Base-by-base conservation (phyloP, 805 yeast species). In the Dipodascopsis tothii region DNA sequence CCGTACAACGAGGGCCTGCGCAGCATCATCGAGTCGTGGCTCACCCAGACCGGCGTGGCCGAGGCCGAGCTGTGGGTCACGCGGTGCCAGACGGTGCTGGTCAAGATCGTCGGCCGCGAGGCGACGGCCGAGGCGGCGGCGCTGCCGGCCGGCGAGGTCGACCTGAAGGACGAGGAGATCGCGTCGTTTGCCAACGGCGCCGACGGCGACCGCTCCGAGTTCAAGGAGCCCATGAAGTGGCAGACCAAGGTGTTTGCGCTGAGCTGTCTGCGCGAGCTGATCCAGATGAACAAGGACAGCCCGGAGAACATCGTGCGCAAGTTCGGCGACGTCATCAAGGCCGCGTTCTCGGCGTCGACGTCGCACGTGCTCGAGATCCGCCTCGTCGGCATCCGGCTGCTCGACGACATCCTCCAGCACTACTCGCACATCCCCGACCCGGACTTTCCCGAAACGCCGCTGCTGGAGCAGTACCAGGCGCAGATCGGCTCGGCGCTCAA, bases 381-480 rank as follows among this genome's bases (percentile, higher is more conserved):
- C 52, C 58, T 78, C 3, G 59, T 72, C 19, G 95, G 96, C 0
- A 66, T 90, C 23, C 67, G 68, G 14, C 65, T 90, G 4, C 67
- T 92, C 21, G 81, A 80, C 43, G 74, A 74, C 36, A 69, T 84
- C 1, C 67, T 92, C 23, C 71, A 68, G 5, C 37, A 40, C 23
- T 11, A 82, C 76, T 61, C 79, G 86, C 0, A 70, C 21, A 62
- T 78, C 39, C 73, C 68, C 7, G 95, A 84, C 58, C 86, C 90
- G 0, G 72, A 83, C 22, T 81, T 79, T 54, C 81, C 84, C 0
- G 78, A 79, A 2, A 73, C 74, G 14, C 74, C 90, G 0, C 70
- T 87, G 6, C 65, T 90, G 35, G 95, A 84, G 52, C 96, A 88
- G 62, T 95, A 84, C 57, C 96, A 92, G 56, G 97, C 97, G 0